Base-by-base conservation (phyloP, 2,329 filamentous ascomycete species). In the Phialemonium atrogriseum region DNA sequence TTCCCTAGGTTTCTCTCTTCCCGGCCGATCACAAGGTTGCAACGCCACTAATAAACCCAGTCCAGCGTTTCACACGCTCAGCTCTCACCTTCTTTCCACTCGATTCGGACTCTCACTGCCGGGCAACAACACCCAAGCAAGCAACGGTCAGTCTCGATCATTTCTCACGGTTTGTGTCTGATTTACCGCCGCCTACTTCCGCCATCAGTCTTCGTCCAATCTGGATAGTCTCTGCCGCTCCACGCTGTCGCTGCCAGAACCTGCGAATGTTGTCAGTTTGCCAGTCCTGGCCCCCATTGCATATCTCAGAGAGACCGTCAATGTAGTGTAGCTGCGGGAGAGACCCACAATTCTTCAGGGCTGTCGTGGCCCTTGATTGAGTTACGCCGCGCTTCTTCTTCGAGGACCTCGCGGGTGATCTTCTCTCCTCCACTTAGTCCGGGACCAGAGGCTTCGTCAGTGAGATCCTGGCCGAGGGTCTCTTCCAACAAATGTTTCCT, bases 401-500 rank as follows among this genome's bases (percentile, higher is more conserved):
- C 81, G 1, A 87, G 60, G 5, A 64, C 68, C 39, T 63, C 68
- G 18, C 74, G 62, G 4, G 74, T 84, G 37, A 85, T 83, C 49
- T 74, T 73, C 44, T 78, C 75, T 9, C 65, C 69, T 10, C 60
- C 64, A 25, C 60, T 59, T 24, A 68, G 59, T 4, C 62, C 68
- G 5, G 64, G 67, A 11, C 55, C 59, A 6, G 60, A 56, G 12
- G 64, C 60, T 33, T 59, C 61, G 32, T 70, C 66, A 4, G 66
- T 65, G 2, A 67, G 63, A 19, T 74, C 65, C 36, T 73, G 59
- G 1, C 73, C 77, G 10, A 87, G 57, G 15, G 73, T 82, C 48
- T 88, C 80, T 37, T 86, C 74, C 2, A 96, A 69, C 33, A 87
- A 77, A 43, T 73, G 75, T 61, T 86, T 89, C 41, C 89, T 77